Base-by-base conservation (phyloP, 1,284 basidiomycete genomes). In the Phellinidium pouzarii region DNA sequence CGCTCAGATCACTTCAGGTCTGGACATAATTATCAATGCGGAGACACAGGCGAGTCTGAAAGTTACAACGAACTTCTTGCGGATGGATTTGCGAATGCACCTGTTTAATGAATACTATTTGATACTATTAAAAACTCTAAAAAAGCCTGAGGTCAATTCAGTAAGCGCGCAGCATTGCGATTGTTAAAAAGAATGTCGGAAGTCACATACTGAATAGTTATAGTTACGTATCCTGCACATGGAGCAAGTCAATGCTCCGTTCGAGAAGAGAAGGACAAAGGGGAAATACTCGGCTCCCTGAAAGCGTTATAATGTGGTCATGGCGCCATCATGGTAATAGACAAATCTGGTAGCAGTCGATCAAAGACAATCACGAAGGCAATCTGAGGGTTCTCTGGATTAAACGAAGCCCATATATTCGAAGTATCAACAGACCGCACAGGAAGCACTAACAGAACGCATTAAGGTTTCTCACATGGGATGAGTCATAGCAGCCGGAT, bases 341-440 rank as follows among this genome's bases (percentile, higher is more conserved):
- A 40, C 37, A 40, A 40, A 40, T 40, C 37, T 40, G 37, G 37
- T 17, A 40, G 37, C 37, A 17, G 37, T 40, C 14, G 37, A 40
- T 40, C 37, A 11, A 7, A 11, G 37, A 40, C 37, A 20, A 40
- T 40, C 37, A 40, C 19, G n/a, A 40, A 40, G 19, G 37, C n/a
- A 7, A 34, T 34, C 31, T 11, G 31, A 40, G 37, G 19, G 19
- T 20, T 40, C 37, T 40, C 37, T n/a, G 11, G 36, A 38, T 9
- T 25, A 36, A 48, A 38, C 19, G 7, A 17, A 42, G 41, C 48
- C 41, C 48, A 23, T 42, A 50, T 40, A 37, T 26, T 42, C 26
- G 37, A 25, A 43, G 42, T n/a, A 6, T 25, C 9, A 11, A 43
- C 42, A 43, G n/a, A 26, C 25, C 31, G 9, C 14, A 14, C 11